Conservation (phyloP, 208 protist species). For the Leishmania gerbilli region DNA sequence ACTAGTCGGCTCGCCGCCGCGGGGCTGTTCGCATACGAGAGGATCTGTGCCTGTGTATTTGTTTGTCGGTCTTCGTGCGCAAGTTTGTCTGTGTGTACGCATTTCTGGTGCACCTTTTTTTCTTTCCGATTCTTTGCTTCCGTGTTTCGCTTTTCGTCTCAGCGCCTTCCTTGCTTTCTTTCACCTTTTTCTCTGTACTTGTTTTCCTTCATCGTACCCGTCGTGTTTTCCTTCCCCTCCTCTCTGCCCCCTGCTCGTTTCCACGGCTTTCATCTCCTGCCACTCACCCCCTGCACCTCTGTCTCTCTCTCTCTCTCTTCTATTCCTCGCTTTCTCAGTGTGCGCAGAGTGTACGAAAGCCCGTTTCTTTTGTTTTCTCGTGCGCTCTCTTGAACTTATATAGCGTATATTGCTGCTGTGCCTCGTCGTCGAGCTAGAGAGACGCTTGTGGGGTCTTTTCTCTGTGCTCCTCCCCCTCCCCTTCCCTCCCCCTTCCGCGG, state of each 20-base stretch:
- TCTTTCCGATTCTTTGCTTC: constrained; percentile 12
- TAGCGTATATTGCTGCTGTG: not conserved
- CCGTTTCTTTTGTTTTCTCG: not conserved
- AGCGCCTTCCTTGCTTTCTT: constrained; percentile 4
- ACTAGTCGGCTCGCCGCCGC: not conserved
- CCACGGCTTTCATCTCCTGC: not conserved
- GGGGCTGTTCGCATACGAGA: not conserved
- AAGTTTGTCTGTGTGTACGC: not conserved
- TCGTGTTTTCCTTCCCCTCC: not conserved
- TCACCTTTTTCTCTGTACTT: not conserved
- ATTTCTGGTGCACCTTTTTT: constrained; percentile 1
- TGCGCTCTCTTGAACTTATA: not conserved
- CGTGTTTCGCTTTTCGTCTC: not conserved
- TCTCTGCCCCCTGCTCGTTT: not conserved
- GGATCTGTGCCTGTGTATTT: not conserved
- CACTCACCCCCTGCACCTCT: not conserved
- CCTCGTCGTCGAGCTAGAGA: not conserved
- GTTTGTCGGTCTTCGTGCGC: not conserved
- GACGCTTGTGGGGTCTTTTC: not conserved
- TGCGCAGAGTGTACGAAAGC: not conserved
- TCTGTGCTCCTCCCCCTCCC: not conserved
- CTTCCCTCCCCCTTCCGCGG: not conserved
- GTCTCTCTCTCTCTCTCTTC: not conserved
- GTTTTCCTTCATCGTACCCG: constrained; percentile 7
- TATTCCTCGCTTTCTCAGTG: constrained; percentile 19